Base-by-base conservation (phyloP, 1,139 yeast species). In the Yamadazyma blattariae region DNA sequence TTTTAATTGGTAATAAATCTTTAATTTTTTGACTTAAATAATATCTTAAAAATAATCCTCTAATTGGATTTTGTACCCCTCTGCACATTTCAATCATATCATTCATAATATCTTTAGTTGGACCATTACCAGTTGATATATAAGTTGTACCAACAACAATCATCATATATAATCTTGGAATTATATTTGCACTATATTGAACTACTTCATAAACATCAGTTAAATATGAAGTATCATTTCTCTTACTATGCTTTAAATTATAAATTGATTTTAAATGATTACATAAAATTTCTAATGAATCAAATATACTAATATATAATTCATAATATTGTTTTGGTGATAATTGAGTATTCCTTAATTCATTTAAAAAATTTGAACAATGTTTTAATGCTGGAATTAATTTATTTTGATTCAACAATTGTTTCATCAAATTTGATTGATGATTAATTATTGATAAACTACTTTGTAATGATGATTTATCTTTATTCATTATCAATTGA, bases 41-140 rank as follows among this genome's bases (percentile, higher is more conserved):
- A 63, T 92, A 90, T 36, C 98, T 70, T 51, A 94, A 65, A 57
- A 92, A 92, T 42, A 92, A 65, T 1, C 98, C 98, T 42, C 92
- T 67, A 24, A 88, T 78, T 0, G 98, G 98, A 54, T 88, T 94
- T 59, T 92, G 98, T 2, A 90, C 96, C n/a, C 97, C 98, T 29
- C 95, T 76, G 46, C 96, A 84, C 98, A 92, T 92, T 58, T 94
- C 98, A 56, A 92, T 82, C 95, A 94, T 83, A 56, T 92, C 98
- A 56, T 85, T 87, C 80, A 92, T 77, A 38, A 94, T 83, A 48
- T 90, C 97, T 54, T 79, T 78, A 19, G 78, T 74, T 0, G 97
- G 96, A 0, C 96, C 82, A 38, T 81, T 89, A 4, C 81, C 76
- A 7, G 83, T 71, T 5, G 83, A 66, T 82, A 90, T 81, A 60